Evolutionary conservation across 176 grass and related monocot species (phyloP), one percentile per base, ranked within the genome.

Genomic region (Coix lacrymajobi): DNA sequence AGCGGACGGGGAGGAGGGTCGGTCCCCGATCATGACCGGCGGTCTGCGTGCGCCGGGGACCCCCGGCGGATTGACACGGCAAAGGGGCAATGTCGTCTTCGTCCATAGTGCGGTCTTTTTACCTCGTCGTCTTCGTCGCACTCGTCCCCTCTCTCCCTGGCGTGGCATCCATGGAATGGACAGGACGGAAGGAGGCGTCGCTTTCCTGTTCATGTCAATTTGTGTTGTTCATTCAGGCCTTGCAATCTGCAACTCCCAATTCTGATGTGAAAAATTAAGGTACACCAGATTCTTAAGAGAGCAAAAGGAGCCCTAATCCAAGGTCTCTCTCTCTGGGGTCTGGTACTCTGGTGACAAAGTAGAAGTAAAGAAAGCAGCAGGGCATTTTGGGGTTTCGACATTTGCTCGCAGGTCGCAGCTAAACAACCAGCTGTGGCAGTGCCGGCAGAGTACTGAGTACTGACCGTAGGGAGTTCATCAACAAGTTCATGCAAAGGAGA

Each of bases 21-120:
- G 41, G 5, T 29, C 86, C 33, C 83, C 65, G 83, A 86, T 89
- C 83, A 86, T 90, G 37, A 51, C 84, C 86, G 67, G 36, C 72
- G 72, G 83, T 66, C 49, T 66, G 83, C 83, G 73, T 52, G 78
- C 44, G 83, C 88, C 79, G 83, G 80, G 60, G 64, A 62, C 24
- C 57, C 57, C 60, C 26, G 49, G 31, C 62, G 39, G 48, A 61
- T 79, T 85, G 62, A n/a, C 61, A 77, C 14, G 36, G 68, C 81
- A 89, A 89, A 89, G 70, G 60, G 17, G 39, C 76, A 36, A 88
- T 80, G 0, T 13, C 74, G 22, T 46, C 38, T 26, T 34, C 44
- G 12, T 36, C 76, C n/a, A n/a, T 38, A 84, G 30, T 83, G 44
- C 66, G 65, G n/a, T 68, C 75, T 83, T 57, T 57, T 78, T 71